Percentiles rank a stretch among this genome's conserved stretches.
Evolutionary conservation across 2,329 filamentous ascomycete genomes (phyloP).

Genomic region (Raffaelea albimanens): DNA sequence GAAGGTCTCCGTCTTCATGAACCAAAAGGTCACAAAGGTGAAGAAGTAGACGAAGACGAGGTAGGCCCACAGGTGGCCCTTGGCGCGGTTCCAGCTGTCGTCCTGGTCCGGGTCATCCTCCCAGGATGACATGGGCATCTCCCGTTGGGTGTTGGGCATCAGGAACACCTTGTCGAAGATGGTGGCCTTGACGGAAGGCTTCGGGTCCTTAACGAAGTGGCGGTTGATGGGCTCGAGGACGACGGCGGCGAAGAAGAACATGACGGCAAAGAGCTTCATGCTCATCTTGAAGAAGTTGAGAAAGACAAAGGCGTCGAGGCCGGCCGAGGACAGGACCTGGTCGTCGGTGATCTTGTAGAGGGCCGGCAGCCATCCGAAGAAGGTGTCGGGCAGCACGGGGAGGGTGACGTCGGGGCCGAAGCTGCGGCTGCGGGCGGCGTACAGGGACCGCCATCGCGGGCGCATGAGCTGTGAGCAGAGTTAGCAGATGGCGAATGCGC

Average conservation of each 20-base stretch:
- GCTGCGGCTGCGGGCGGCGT: constrained; percentile 72
- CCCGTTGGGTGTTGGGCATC: neutral
- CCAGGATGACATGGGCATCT: neutral
- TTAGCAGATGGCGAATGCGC: constrained; percentile 1
- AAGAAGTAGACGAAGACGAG: constrained; percentile 93
- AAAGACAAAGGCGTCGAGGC: constrained; percentile 93
- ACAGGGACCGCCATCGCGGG: constrained; percentile 84
- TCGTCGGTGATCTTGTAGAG: constrained; percentile 80
- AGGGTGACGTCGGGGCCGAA: constrained; percentile 45
- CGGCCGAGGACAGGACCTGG: constrained; percentile 80
- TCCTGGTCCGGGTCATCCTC: constrained; percentile 15
- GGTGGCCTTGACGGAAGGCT: neutral
- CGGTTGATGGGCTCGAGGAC: constrained; percentile 82
- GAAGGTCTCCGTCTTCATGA: constrained; percentile 74
- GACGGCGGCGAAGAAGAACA: constrained; percentile 70
- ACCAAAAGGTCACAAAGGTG: constrained; percentile 69
- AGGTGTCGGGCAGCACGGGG: constrained; percentile 70
- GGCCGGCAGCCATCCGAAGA: constrained; percentile 88
- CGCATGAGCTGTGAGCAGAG: constrained; percentile 60
- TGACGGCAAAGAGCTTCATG: constrained; percentile 68
- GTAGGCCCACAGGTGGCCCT: constrained; percentile 78
- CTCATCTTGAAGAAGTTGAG: constrained; percentile 94
- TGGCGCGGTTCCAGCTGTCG: constrained; percentile 22
- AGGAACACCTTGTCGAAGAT: neutral
- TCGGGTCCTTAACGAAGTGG: constrained; percentile 37